phyloP scores from a whole-genome alignment of 768 basidiomycete species.

The Suillus subluteus region DNA sequence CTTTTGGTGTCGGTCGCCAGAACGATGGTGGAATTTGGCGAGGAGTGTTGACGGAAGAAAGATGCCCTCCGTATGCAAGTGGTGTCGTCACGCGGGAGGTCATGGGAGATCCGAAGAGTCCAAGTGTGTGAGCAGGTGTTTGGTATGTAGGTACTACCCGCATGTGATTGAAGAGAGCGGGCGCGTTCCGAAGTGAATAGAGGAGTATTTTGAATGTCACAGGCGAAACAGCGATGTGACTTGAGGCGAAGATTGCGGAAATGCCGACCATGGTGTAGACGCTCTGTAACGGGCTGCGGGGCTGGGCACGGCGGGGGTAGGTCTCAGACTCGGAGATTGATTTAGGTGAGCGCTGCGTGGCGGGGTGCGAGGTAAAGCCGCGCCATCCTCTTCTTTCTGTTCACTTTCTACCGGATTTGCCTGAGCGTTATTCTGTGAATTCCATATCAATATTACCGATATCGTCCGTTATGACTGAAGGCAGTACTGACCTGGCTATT shows the following conservation, averaged over 20 bases:
- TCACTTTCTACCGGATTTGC: not conserved
- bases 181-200: not conserved
- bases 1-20: not conserved
- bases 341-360: not conserved
- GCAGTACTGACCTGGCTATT: not conserved
- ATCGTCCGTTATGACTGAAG: not conserved
- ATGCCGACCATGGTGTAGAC: not conserved
- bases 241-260: slow-evolving; percentile 1
- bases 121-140: not conserved
- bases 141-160: not conserved
- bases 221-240: not conserved
- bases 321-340: not conserved
- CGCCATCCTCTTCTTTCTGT: too few species aligned
- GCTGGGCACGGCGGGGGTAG: not conserved
- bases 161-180: not conserved
- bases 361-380: not conserved
- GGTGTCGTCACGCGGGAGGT: not conserved
- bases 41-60: not conserved
- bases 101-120: not conserved
- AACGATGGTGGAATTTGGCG: not conserved
- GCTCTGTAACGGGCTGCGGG: not conserved
- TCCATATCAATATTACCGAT: not conserved
- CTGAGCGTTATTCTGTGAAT: not conserved
- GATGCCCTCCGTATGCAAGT: not conserved
- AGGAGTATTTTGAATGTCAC: not conserved